Evolutionary conservation across 345 rosid species (phyloP).

Genomic region (Gossypium turneri): DNA sequence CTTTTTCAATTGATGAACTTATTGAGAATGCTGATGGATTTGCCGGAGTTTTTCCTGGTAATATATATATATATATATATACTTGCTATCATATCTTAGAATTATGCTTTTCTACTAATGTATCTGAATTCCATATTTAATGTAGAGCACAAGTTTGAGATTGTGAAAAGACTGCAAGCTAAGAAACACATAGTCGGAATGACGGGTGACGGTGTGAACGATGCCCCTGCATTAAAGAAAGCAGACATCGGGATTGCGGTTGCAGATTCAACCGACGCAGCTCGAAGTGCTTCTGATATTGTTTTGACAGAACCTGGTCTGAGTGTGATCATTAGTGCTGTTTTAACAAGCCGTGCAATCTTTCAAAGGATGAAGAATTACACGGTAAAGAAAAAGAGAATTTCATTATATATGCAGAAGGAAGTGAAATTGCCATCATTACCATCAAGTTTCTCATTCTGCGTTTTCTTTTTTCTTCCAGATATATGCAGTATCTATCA

Average conservation of each 20-base stretch:
- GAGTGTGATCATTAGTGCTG: slow-evolving; percentile 90
- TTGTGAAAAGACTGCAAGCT: slow-evolving; percentile 70
- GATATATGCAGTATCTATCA: slow-evolving; percentile 86
- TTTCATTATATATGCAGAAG: neutral
- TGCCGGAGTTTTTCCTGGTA: slow-evolving; percentile 93
- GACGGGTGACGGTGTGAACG: slow-evolving; percentile 96
- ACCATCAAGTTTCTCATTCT: slow-evolving; percentile 7
- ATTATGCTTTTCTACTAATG: neutral
- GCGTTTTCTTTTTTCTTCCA: slow-evolving; percentile 17
- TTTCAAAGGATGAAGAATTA: slow-evolving; percentile 93
- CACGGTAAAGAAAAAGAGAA: slow-evolving; percentile 40
- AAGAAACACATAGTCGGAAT: slow-evolving; percentile 85
- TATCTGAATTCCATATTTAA: slow-evolving; percentile 11
- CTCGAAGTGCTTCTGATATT: slow-evolving; percentile 84
- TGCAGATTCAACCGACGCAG: slow-evolving; percentile 92
- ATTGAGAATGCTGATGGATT: slow-evolving; percentile 91
- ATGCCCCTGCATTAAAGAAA: slow-evolving; percentile 82
- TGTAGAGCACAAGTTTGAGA: slow-evolving; percentile 85
- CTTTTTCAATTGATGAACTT: slow-evolving; percentile 62
- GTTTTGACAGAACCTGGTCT: slow-evolving; percentile 91
- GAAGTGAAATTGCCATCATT: neutral
- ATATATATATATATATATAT: slow-evolving; percentile 4
- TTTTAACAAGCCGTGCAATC: slow-evolving; percentile 88
- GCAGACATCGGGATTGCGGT: slow-evolving; percentile 95
- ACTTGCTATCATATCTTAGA: neutral